Evolutionary conservation across 768 basidiomycete species (phyloP).

Genomic region (Boletellus emodensis): DNA sequence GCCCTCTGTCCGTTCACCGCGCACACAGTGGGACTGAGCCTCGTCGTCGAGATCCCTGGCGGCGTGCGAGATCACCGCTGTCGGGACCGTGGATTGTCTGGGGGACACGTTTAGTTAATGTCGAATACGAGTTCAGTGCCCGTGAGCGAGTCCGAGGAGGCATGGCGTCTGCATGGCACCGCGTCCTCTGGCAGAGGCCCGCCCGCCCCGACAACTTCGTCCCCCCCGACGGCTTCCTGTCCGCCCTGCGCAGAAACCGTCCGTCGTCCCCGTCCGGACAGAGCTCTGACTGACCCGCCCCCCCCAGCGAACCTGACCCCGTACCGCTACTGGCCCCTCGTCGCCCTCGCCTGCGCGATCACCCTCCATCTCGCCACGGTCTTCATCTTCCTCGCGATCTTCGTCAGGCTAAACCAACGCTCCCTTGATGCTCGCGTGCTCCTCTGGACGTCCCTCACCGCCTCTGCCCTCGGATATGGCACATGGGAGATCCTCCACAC

Average conservation of each 20-base stretch:
- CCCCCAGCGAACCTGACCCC: conserved; percentile 66
- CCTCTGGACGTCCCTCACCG: conserved; percentile 57
- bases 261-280: conserved; percentile 26
- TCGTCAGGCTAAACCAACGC: conserved; percentile 63
- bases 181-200: conserved; percentile 75
- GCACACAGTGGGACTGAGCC: conserved; percentile 41
- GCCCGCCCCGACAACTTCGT: conserved; percentile 84
- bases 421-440: conserved; percentile 66
- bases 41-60: conserved; percentile 21
- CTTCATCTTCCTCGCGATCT: conserved; percentile 78
- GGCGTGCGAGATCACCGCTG: not conserved
- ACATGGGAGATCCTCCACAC: conserved; percentile 56
- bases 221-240: conserved; percentile 66
- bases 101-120: no score
- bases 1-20: conserved; percentile 29
- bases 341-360: conserved; percentile 66
- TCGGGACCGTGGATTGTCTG: no score
- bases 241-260: conserved; percentile 78
- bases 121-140: no score
- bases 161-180: conserved; percentile 47
- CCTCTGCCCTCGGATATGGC: conserved; percentile 58
- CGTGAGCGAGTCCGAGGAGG: no score
- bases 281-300: conserved; percentile 9
- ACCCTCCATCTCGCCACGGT: conserved; percentile 82
- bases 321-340: conserved; percentile 72